These are phyloP conservation scores for Apophysomyces trapeziformis DNA, from an alignment of 371 early-diverging fungal species.

Conservation along the genomic window DNA sequence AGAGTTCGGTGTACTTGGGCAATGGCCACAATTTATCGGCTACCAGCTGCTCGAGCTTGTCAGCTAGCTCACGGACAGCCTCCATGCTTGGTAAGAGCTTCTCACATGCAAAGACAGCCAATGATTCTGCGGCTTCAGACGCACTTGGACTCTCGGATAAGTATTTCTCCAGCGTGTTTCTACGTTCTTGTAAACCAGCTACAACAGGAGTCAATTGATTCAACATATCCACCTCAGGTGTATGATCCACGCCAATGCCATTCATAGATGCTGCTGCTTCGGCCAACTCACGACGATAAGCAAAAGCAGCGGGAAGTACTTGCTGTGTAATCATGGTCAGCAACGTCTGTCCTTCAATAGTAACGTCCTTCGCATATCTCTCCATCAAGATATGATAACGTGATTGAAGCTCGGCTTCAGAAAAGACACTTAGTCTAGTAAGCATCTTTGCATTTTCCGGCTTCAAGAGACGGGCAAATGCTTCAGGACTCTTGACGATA, in stretches of 20 bases:
- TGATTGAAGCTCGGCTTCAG: constrained; percentile 84
- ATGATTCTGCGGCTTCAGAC: constrained; percentile 60
- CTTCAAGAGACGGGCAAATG: constrained; percentile 80
- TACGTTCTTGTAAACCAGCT: constrained; percentile 57
- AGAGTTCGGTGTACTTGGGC: constrained; percentile 96
- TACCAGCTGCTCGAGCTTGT: constrained; percentile 78
- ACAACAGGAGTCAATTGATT: constrained; percentile 71
- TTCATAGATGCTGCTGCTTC: constrained; percentile 76
- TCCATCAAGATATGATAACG: constrained; percentile 95
- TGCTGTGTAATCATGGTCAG: constrained; percentile 77
- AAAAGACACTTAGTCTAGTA: constrained; percentile 82
- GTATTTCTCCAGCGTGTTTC: constrained; percentile 57
- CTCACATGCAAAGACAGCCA: constrained; percentile 65
- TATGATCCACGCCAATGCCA: constrained; percentile 55
- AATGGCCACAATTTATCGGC: constrained; percentile 93
- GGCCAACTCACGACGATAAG: constrained; percentile 87
- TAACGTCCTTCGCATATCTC: constrained; percentile 94
- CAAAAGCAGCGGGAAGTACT: constrained; percentile 88
- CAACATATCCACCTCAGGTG: constrained; percentile 77
- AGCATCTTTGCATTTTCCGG: constrained; percentile 79
- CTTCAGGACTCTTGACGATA: constrained; percentile 86
- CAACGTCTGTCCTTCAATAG: constrained; percentile 94
- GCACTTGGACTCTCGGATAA: constrained; percentile 63
- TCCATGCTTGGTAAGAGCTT: constrained; percentile 76
- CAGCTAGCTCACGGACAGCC: constrained; percentile 72